phyloP scores from a whole-genome alignment of 140 eudicot species.

The Flaveria floridana region DNA sequence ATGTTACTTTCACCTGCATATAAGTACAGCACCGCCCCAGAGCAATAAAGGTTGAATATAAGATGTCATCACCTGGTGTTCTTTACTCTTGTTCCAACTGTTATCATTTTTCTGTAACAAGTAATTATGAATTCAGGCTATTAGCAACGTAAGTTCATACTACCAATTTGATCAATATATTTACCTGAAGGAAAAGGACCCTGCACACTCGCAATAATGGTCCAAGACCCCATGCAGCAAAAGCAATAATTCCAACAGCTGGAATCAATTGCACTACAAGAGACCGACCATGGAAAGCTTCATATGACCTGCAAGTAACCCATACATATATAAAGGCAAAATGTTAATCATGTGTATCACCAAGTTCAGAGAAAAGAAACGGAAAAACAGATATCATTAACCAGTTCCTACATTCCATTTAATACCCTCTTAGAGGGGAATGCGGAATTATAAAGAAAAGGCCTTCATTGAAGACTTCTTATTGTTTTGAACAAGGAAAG shows the following conservation, averaged over 20 bases:
- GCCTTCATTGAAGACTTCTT: neutral
- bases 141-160: slow-evolving; percentile 20
- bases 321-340: slow-evolving; percentile 11
- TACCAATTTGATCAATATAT: slow-evolving; percentile 17
- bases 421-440: slow-evolving; percentile 3
- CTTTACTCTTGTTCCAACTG: slow-evolving; percentile 59
- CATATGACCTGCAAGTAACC: slow-evolving; percentile 48
- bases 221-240: slow-evolving; percentile 76
- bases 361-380: neutral
- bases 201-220: slow-evolving; percentile 59
- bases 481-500: neutral
- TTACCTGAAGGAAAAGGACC: slow-evolving; percentile 53
- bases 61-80: slow-evolving; percentile 52
- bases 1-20: slow-evolving; percentile 61
- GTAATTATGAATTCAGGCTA: slow-evolving; percentile 15
- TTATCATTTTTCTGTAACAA: slow-evolving; percentile 57
- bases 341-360: slow-evolving; percentile 6
- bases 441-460: neutral
- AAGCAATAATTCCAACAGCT: slow-evolving; percentile 68
- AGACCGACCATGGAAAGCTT: slow-evolving; percentile 50
- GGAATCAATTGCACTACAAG: slow-evolving; percentile 59
- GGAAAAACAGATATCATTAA: neutral
- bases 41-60: slow-evolving; percentile 70
- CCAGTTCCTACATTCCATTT: slow-evolving; percentile 6
- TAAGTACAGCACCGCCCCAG: slow-evolving; percentile 72